A percentile compares a stretch with the other conserved stretches of the same genome.
phyloP scores from a whole-genome alignment of 129 eudicot genomes.

The Pseudognaphalium luteoalbum region DNA sequence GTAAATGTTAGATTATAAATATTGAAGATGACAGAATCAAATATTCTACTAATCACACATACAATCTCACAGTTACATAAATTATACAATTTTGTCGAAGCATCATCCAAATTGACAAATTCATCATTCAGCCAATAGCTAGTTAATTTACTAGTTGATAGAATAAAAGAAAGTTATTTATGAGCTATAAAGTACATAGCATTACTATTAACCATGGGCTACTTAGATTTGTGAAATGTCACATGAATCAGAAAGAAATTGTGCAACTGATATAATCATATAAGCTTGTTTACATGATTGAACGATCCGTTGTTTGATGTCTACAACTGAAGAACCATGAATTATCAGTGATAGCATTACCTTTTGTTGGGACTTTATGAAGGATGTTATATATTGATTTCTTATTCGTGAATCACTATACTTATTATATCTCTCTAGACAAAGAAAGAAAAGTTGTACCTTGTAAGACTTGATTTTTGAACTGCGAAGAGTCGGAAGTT shows the following conservation, averaged over 20 bases:
- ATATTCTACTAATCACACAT: background rate
- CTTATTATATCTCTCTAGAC: background rate
- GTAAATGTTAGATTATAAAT: background rate
- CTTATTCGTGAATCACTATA: background rate
- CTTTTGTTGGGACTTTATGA: background rate
- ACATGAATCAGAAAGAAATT: background rate
- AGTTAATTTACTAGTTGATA: no score
- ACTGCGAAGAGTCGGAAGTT: slow-evolving; percentile 9
- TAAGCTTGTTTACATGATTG: background rate
- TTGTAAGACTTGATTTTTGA: slow-evolving; percentile 59
- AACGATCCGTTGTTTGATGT: background rate
- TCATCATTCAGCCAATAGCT: background rate
- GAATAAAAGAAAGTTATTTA: no score
- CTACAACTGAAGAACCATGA: background rate
- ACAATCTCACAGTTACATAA: background rate
- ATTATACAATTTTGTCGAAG: background rate
- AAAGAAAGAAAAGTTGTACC: slow-evolving; percentile 40
- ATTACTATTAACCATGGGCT: background rate
- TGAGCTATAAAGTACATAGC: background rate
- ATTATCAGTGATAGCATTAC: background rate
- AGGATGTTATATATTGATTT: background rate
- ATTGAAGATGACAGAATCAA: background rate
- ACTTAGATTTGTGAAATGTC: background rate
- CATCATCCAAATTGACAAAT: background rate
- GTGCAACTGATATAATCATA: background rate